phyloP scores from a whole-genome alignment of 2,329 filamentous ascomycete species.

The Amauroascus verrucosus region DNA sequence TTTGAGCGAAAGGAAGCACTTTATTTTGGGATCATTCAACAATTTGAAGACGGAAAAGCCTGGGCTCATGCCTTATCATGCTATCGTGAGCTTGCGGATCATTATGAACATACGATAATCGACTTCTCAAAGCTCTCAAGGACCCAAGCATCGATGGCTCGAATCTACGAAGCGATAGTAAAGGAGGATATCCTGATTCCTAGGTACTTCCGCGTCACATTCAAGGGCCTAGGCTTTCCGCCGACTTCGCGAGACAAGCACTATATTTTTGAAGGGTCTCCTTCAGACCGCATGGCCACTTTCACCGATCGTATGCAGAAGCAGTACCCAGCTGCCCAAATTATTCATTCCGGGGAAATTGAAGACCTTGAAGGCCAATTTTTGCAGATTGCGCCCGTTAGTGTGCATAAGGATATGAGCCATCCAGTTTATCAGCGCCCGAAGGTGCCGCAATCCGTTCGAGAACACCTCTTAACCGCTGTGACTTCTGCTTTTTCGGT shows the following conservation, averaged over 20 bases:
- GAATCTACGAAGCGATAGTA: constrained; percentile 77
- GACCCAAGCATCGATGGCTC: constrained; percentile 80
- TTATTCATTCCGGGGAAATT: constrained; percentile 58
- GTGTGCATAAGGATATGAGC: constrained; percentile 66
- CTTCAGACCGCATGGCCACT: constrained; percentile 63
- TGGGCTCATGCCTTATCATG: constrained; percentile 82
- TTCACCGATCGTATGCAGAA: constrained; percentile 91
- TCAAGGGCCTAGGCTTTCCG: constrained; percentile 82
- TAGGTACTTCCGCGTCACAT: constrained; percentile 85
- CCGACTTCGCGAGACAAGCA: constrained; percentile 72
- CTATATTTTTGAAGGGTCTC: constrained; percentile 77
- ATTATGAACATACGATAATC: constrained; percentile 82
- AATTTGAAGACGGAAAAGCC: constrained; percentile 87
- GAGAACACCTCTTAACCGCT: constrained; percentile 76
- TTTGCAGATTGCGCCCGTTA: constrained; percentile 69
- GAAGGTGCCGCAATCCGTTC: constrained; percentile 68
- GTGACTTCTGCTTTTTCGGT: constrained; percentile 70
- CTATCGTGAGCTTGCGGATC: constrained; percentile 81
- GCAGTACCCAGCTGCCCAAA: constrained; percentile 75
- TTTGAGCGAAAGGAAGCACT: constrained; percentile 89
- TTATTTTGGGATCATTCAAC: constrained; percentile 89
- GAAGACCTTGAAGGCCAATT: constrained; percentile 88
- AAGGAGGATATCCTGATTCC: constrained; percentile 69
- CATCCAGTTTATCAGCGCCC: constrained; percentile 81
- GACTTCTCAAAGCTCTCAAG: constrained; percentile 88